Percentiles rank a stretch among this genome's conserved stretches.
Evolutionary conservation across 306 rosid genomes (phyloP).

Genomic region (Spatholobus suberectus): DNA sequence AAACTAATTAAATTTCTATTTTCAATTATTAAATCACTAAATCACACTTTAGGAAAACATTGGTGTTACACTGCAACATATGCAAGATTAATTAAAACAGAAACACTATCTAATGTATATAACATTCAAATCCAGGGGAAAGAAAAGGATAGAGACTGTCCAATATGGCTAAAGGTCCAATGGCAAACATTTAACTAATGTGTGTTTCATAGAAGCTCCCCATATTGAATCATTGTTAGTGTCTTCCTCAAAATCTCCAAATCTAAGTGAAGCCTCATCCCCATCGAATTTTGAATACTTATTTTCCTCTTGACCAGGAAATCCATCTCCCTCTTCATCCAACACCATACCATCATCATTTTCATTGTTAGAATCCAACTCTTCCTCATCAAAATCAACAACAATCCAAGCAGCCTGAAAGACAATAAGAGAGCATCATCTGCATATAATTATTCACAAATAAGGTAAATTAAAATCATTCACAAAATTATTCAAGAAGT

Average conservation of each 20-base stretch:
- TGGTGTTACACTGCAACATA: no score
- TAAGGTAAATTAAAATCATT: no score
- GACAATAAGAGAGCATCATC: no score
- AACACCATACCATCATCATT: slow-evolving; percentile 74
- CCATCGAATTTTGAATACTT: slow-evolving; percentile 61
- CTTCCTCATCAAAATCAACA: slow-evolving; percentile 68
- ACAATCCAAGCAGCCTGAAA: slow-evolving; percentile 93
- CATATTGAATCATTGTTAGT: slow-evolving; percentile 85
- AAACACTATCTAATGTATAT: background rate
- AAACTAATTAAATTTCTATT: no score
- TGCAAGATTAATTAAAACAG: slow-evolving; percentile 17
- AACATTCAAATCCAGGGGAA: background rate
- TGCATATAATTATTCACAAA: no score
- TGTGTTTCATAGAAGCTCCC: slow-evolving; percentile 54
- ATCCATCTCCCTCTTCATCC: slow-evolving; percentile 57
- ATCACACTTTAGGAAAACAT: no score
- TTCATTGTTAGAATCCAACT: slow-evolving; percentile 56
- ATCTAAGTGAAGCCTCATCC: slow-evolving; percentile 66
- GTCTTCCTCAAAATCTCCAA: slow-evolving; percentile 79
- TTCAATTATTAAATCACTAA: no score
- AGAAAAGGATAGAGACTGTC: background rate
- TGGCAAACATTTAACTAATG: background rate
- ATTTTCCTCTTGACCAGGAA: slow-evolving; percentile 53
- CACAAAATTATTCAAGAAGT: no score
- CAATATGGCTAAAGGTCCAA: background rate